Base-by-base conservation (phyloP, 2,329 filamentous ascomycete genomes). In the Teratosphaeria nubilosa region DNA sequence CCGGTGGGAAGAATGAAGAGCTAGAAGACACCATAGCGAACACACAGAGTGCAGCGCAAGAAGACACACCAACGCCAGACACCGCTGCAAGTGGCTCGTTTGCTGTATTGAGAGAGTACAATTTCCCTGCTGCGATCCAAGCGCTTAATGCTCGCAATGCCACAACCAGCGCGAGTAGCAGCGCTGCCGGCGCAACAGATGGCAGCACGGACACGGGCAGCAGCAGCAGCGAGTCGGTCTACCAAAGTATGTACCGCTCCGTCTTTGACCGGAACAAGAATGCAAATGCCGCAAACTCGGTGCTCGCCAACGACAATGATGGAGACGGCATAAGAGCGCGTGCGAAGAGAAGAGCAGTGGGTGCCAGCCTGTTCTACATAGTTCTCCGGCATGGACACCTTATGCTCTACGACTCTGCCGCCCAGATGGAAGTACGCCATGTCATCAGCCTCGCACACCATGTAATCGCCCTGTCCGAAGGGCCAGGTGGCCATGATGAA, bases 181-280 rank as follows among this genome's bases (percentile, higher is more conserved):
- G n/a, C 45, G n/a, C 41, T 22, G 56, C 30, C 51, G 56, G 30
- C 7, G 48, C 31, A n/a, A 37, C 48, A 20, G 60, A 61, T 27
- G 59, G 58, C 3, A 58, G 56, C 41, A 56, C 20, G 11, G 60
- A 54, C 25, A 62, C 65, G 3, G 56, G 27, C 11, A 22, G n/a
- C 41, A 53, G 37, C 31, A 59, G 59, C 20, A 62, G 60, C 50
- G 91, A 88, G 58, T 96, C 92, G 72, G 92, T 99, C 41, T 97
- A 97, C 74, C 94, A 97, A 80, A 88, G 88, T 72, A 96, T 99
- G 90, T 99, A 99, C 75, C 81, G 91, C 70, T 96, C 88, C 72
- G 87, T 99, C 61, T 97, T 99, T 71, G 91, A 96, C 66, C 83
- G 92, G 68, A 91, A 74, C 14, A 83, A 80, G 63, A 73, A 72